Base-by-base conservation (phyloP, 2,329 filamentous ascomycete species). In the Ceratocystis diversiconidia region DNA sequence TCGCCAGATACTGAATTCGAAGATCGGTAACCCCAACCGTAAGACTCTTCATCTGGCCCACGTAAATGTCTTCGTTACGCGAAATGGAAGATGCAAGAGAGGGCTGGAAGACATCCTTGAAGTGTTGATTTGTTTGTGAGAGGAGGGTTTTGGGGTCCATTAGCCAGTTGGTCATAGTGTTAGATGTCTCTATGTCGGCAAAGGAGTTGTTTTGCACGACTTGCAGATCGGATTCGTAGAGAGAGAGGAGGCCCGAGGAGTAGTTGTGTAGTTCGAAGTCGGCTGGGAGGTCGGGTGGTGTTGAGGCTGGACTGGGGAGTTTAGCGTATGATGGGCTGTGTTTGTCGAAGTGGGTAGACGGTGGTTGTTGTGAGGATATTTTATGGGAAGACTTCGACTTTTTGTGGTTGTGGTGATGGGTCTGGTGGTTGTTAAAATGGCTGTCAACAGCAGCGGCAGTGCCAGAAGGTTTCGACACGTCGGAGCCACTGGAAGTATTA, bases 331-430 rank as follows among this genome's bases (percentile, higher is more conserved):
- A 82, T 65, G 88, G 82, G 67, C 84, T 85, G 67, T 85, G 82
- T 71, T 87, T 84, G 57, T 82, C 77, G 30, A 83, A 79, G 62
- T 86, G 79, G n/a, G 86, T 87, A 70, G 84, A 85, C 69, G 89
- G 77, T 1, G 92, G 32, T 30, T 32, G 55, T 36, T 30, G 95
- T 67, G 87, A 85, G 41, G 86, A 91, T 0, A 88, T 76, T 69
- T 88, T 88, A 77, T 96, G 92, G 61, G 82, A 85, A n/a, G 82
- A 85, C 75, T 95, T 96, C 1, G 86, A 74, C 71, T 90, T 91
- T 75, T 96, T 96, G 1, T 87, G 83, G 55, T 85, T 55, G 62
- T 64, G 62, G 22, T 65, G 48, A 44, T 59, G 28, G 3, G 55
- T 32, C 17, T 30, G 19, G 30, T 28, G 28, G 55, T n/a, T 36